Conservation (phyloP, 192 early-diverging fungal genomes). For the Rhizoclosmatium sp. region DNA sequence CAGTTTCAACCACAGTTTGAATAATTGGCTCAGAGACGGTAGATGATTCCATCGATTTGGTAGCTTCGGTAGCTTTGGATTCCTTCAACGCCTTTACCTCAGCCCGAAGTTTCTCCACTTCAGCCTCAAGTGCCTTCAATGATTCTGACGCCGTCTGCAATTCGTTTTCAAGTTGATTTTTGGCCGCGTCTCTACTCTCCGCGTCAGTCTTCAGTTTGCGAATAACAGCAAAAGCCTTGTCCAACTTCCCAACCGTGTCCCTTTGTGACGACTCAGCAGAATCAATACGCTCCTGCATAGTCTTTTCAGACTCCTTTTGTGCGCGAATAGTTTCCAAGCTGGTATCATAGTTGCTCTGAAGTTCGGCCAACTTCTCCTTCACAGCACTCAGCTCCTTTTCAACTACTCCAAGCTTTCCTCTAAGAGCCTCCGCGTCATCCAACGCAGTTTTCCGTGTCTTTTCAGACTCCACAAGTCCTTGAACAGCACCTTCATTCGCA, state of each 20-base stretch:
- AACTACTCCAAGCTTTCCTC: slow-evolving; percentile 11
- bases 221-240: slow-evolving; percentile 34
- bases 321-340: not conserved
- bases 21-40: too few relatives aligned
- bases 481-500: slow-evolving; percentile 10
- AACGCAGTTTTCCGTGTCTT: slow-evolving; percentile 3
- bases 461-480: slow-evolving; percentile 13
- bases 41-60: not conserved
- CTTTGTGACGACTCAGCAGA: not conserved
- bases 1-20: too few relatives aligned
- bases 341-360: not conserved
- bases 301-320: not conserved
- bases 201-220: slow-evolving; percentile 25
- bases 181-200: slow-evolving; percentile 13
- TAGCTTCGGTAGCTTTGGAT: not conserved
- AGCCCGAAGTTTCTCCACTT: not conserved
- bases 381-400: slow-evolving; percentile 14
- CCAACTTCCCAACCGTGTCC: slow-evolving; percentile 22
- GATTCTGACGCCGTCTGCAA: not conserved
- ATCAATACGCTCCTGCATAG: slow-evolving; percentile 10
- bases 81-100: not conserved
- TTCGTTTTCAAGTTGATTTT: not conserved
- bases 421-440: slow-evolving; percentile 3
- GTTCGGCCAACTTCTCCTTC: not conserved
- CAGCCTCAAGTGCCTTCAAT: not conserved